A percentile compares a stretch with the other conserved stretches of the same genome.
These are phyloP conservation scores for Nothophoma quercina DNA, from an alignment of 2,329 filamentous ascomycete species.

Conservation along the genomic window DNA sequence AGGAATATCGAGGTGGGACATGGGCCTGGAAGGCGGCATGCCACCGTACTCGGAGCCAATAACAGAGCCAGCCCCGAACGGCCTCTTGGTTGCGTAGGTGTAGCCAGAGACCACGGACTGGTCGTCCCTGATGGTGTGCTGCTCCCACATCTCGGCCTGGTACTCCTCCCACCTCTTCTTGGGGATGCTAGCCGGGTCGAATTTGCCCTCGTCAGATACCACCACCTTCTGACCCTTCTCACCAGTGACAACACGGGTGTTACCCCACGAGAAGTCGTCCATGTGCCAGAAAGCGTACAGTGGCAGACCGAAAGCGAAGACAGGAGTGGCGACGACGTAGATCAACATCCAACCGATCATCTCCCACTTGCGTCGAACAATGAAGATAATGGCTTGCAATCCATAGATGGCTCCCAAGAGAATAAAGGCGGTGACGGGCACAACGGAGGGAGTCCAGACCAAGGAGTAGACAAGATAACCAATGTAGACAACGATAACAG, in stretches of 20 bases:
- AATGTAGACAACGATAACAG: constrained; percentile 89
- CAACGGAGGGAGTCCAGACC: constrained; percentile 64
- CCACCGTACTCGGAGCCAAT: constrained; percentile 69
- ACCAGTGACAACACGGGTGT: constrained; percentile 95
- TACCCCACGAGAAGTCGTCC: constrained; percentile 99
- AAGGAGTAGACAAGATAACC: constrained; percentile 85
- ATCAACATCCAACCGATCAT: constrained; percentile 99
- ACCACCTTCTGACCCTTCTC: constrained; percentile 92
- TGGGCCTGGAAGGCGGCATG: constrained; percentile 60
- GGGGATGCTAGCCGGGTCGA: constrained; percentile 89
- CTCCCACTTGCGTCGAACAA: constrained; percentile 95
- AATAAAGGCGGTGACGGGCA: constrained; percentile 88
- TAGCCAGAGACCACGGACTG: constrained; percentile 90
- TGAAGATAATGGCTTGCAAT: constrained; percentile 96
- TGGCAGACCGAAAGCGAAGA: constrained; percentile 90
- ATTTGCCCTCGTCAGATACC: constrained; percentile 96
- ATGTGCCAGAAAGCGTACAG: constrained; percentile 99
- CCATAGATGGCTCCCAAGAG: constrained; percentile 95
- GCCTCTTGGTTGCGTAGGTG: constrained; percentile 85
- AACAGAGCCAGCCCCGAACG: constrained; percentile 59
- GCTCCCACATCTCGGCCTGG: constrained; percentile 96
- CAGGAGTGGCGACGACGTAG: constrained; percentile 87
- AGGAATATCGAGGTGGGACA: constrained; percentile 67
- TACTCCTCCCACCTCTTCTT: constrained; percentile 99
- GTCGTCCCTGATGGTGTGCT: constrained; percentile 83